Percentiles rank a stretch among this genome's conserved stretches.
Conservation (phyloP, 129 eudicot genomes). For the Heracleum sosnowskyi region DNA sequence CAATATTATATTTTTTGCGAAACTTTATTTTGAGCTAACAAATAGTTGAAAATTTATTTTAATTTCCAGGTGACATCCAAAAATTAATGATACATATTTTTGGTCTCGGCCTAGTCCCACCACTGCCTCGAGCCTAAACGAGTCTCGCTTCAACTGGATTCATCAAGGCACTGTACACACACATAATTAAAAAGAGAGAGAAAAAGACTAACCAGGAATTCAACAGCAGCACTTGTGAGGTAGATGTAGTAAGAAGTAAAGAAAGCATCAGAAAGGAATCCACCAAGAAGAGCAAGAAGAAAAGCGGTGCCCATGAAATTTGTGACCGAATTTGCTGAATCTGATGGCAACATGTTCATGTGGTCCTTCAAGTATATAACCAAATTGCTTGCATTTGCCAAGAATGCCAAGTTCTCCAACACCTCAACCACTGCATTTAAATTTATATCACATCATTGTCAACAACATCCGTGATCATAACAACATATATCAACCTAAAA, state of each 20-base stretch:
- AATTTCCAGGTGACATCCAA: too few species aligned
- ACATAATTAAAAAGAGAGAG: neutral
- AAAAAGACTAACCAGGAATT: slow-evolving; percentile 38
- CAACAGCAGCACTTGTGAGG: slow-evolving; percentile 54
- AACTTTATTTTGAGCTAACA: too few species aligned
- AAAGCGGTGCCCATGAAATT: slow-evolving; percentile 96
- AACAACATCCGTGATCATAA: neutral
- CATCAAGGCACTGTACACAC: too few species aligned
- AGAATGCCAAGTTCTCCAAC: slow-evolving; percentile 74
- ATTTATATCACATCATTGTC: neutral
- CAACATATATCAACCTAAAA: too few species aligned
- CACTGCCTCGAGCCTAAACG: too few species aligned
- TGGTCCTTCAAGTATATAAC: slow-evolving; percentile 53
- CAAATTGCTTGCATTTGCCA: slow-evolving; percentile 93
- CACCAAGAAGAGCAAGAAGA: slow-evolving; percentile 84
- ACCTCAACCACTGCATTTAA: slow-evolving; percentile 57
- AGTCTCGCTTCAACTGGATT: too few species aligned
- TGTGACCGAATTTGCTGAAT: slow-evolving; percentile 71
- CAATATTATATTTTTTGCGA: too few species aligned
- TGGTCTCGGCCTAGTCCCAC: too few species aligned
- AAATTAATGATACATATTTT: too few species aligned
- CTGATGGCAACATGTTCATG: slow-evolving; percentile 75
- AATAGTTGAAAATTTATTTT: too few species aligned
- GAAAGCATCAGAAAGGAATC: slow-evolving; percentile 83
- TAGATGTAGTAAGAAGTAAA: slow-evolving; percentile 61